Percentiles rank a stretch among this genome's conserved stretches.
These are phyloP conservation scores for Nannizziopsis arthrosporioides DNA, from an alignment of 2,329 filamentous ascomycete genomes.

Conservation along the genomic window DNA sequence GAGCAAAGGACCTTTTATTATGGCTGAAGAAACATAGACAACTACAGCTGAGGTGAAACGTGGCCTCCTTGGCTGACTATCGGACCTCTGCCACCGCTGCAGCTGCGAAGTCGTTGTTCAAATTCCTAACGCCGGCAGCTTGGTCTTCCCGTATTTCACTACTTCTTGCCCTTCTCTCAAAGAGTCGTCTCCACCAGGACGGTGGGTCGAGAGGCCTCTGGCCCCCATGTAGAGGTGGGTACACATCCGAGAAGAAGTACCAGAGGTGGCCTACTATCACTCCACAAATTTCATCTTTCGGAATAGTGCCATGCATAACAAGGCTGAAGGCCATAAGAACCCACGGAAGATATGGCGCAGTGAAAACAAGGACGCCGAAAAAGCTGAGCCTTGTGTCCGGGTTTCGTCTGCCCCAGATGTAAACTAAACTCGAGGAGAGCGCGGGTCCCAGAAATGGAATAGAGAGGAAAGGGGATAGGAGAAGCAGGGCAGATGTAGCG, in stretches of 20 bases:
- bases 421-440: conserved; percentile 83
- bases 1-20: too few species aligned
- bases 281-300: conserved; percentile 92
- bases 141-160: conserved; percentile 32
- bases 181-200: conserved; percentile 75
- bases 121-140: conserved; percentile 35
- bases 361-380: conserved; percentile 78
- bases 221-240: conserved; percentile 77
- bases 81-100: conserved; percentile 37
- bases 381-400: conserved; percentile 84
- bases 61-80: conserved; percentile 13
- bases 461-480: conserved; percentile 73
- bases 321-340: conserved; percentile 87
- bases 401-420: conserved; percentile 95
- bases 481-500: conserved; percentile 64
- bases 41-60: background rate
- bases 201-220: conserved; percentile 81
- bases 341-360: conserved; percentile 90
- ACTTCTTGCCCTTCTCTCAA: conserved; percentile 43
- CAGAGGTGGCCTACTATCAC: conserved; percentile 90
- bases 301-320: conserved; percentile 76
- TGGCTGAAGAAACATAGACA: background rate
- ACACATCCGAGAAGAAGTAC: conserved; percentile 98
- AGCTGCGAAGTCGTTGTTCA: conserved; percentile 53
- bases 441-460: conserved; percentile 93